phyloP scores from a whole-genome alignment of 2,329 filamentous ascomycete genomes.

The Basipetospora chlamydospora region DNA sequence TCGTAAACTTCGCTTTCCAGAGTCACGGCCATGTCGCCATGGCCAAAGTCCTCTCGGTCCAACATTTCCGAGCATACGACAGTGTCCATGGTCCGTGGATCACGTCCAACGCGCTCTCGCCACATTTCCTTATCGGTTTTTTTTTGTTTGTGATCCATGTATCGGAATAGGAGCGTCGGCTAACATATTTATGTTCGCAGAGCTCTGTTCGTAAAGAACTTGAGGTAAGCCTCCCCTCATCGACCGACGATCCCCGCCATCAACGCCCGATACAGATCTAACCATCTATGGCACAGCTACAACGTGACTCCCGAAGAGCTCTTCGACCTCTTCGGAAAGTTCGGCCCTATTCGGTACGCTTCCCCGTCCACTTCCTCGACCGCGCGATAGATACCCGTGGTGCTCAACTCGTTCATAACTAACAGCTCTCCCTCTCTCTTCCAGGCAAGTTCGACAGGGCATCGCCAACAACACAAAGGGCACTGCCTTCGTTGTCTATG shows the following conservation, averaged over 20 bases:
- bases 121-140: slow-evolving; percentile 1
- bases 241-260: neutral
- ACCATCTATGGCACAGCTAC: slow-evolving; percentile 55
- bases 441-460: slow-evolving; percentile 92
- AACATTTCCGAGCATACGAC: too few species aligned
- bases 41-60: too few species aligned
- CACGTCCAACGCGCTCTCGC: too few species aligned
- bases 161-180: neutral
- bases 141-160: neutral
- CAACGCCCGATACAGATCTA: neutral
- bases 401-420: neutral
- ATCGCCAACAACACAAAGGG: slow-evolving; percentile 96
- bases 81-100: too few species aligned
- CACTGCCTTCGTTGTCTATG: slow-evolving; percentile 97
- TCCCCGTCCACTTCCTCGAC: too few species aligned
- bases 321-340: slow-evolving; percentile 97
- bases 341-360: slow-evolving; percentile 80
- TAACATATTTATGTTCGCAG: slow-evolving; percentile 29
- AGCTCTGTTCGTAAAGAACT: slow-evolving; percentile 99
- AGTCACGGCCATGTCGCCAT: too few species aligned
- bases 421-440: slow-evolving; percentile 5
- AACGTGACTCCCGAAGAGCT: slow-evolving; percentile 97
- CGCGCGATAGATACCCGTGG: neutral
- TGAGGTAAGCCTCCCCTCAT: slow-evolving; percentile 50
- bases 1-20: too few species aligned